Conservation (phyloP, 495 filamentous ascomycete genomes). For the Letharia columbiana region DNA sequence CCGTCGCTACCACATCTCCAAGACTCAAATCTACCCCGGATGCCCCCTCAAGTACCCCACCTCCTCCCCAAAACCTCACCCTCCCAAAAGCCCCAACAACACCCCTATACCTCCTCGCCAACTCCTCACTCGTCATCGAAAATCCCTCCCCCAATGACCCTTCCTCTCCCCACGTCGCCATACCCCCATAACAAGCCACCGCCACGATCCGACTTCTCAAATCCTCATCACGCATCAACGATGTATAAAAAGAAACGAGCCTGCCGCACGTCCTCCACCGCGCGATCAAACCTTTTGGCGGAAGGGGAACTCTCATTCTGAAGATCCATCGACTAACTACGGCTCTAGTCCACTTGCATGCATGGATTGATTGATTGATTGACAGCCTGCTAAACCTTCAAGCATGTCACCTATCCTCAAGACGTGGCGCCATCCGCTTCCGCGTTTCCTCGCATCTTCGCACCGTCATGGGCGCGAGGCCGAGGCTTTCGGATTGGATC, state of each 20-base stretch:
- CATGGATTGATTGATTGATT: no score
- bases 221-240: conserved; percentile 32
- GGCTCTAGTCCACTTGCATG: no score
- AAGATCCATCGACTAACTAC: no score
- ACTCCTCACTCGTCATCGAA: conserved; percentile 22
- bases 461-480: no score
- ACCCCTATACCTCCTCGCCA: conserved; percentile 27
- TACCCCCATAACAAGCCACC: conserved; percentile 26
- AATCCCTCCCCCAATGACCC: conserved; percentile 21
- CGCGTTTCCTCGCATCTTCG: no score
- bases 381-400: no score
- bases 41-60: conserved; percentile 22
- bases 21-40: conserved; percentile 22
- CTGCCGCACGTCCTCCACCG: conserved; percentile 25
- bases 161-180: conserved; percentile 23
- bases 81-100: conserved; percentile 23
- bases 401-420: no score
- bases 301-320: conserved; percentile 5
- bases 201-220: conserved; percentile 29
- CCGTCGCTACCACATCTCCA: no score
- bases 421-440: no score
- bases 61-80: conserved; percentile 26
- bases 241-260: conserved; percentile 31
- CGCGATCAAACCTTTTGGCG: conserved; percentile 28
- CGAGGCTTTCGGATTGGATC: no score